These are phyloP conservation scores for Alternaria triticimaculans DNA, from an alignment of 2,329 filamentous ascomycete genomes.

Conservation along the genomic window DNA sequence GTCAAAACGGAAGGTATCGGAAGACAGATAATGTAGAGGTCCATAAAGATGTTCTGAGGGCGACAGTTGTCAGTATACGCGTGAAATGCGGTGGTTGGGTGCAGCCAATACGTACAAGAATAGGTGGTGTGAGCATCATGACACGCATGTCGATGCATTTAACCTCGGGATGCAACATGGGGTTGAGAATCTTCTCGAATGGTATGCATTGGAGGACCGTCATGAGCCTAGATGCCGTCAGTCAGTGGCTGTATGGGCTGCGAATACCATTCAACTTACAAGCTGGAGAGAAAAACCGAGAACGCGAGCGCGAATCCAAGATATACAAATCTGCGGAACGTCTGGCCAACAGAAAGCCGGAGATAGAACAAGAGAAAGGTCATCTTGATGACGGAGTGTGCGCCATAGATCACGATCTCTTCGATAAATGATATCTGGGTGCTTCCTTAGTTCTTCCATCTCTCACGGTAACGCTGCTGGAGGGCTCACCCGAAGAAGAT, in stretches of 20 bases:
- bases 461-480: neutral
- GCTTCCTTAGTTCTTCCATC: neutral
- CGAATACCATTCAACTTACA: neutral
- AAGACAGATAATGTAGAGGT: slow-evolving; percentile 2
- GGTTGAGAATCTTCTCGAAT: slow-evolving; percentile 6
- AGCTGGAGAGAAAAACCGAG: neutral
- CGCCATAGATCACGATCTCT: slow-evolving; percentile 4
- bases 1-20: slow-evolving; percentile 3
- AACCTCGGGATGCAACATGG: neutral
- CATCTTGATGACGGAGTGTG: slow-evolving; percentile 7
- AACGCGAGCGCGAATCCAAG: neutral
- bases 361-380: slow-evolving; percentile 9
- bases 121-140: neutral
- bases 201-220: slow-evolving; percentile 4
- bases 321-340: neutral
- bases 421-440: neutral
- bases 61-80: neutral
- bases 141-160: slow-evolving; percentile 1
- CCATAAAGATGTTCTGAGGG: slow-evolving; percentile 3
- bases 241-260: neutral
- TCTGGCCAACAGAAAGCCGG: neutral
- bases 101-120: neutral
- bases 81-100: neutral
- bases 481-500: neutral
- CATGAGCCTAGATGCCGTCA: neutral